Base-by-base conservation (phyloP, 2,329 filamentous ascomycete genomes). In the Colletotrichum sp. region DNA sequence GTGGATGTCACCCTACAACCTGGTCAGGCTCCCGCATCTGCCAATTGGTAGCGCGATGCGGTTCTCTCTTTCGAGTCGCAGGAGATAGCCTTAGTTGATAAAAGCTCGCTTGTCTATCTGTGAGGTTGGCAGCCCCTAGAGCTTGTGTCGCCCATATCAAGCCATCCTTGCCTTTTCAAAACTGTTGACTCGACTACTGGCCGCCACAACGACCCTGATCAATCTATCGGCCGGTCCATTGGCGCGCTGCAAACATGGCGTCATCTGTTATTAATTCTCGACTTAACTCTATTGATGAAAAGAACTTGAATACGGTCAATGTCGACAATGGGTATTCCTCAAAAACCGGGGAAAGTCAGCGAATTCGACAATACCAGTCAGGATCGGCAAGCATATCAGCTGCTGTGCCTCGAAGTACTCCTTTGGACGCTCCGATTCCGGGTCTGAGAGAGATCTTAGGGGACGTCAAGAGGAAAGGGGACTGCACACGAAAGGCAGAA, bases 1-100 rank as follows among this genome's bases (percentile, higher is more conserved):
- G 9, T 2, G 18, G 10, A 49, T 49, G 39, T 4, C 39, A 49
- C 39, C 39, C 5, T 49, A 7, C 9, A 44, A 0, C 18, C 0
- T n/a, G 39, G 39, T 49, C 2, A 49, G 5, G 39, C 5, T n/a
- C 9, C 4, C 18, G 0, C 0, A n/a, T n/a, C 0, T 49, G 9
- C 39, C 2, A 7, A 3, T 1, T 4, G 0, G 39, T 44, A 0
- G 39, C 3, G 39, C 9, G 39, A 49, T 7, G 39, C 9, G 3
- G 0, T n/a, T 49, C 18, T 4, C 39, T 0, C 39, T 6, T 49
- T 49, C 1, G 1, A 49, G 39, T n/a, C 9, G 9, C 18, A 1
- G 9, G 9, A 44, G 5, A 9, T 1, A 10, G 0, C 39, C 5
- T 44, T 5, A 1, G 1, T 10, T n/a, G 5, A 44, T 12, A 44